Percentiles rank a stretch among this genome's conserved stretches.
phyloP scores from a whole-genome alignment of 768 basidiomycete species.

The Mycena alexandri region DNA sequence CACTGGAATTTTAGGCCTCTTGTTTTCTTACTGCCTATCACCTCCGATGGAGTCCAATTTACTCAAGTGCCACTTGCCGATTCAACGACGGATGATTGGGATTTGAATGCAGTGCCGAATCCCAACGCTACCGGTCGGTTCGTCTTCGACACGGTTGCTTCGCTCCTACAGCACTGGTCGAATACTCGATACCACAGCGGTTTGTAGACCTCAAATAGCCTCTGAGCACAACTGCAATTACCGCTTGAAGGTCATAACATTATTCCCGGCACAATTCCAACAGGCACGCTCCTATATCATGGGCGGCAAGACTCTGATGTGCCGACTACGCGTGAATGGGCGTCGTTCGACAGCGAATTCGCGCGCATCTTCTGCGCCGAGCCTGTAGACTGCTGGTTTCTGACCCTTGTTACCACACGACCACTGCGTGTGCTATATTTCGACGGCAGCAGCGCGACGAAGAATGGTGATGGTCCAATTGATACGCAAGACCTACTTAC shows the following conservation, averaged over 20 bases:
- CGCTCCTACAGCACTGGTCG: constrained; percentile 31
- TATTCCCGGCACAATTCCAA: constrained; percentile 49
- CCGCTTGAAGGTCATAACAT: constrained; percentile 48
- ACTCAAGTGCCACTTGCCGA: constrained; percentile 5
- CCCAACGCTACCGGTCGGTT: constrained; percentile 29
- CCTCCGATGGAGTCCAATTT: not conserved
- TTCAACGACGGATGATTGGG: constrained; percentile 18
- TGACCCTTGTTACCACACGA: constrained; percentile 42
- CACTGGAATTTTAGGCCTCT: not conserved
- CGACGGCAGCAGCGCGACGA: constrained; percentile 54
- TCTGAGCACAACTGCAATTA: not conserved
- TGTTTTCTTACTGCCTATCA: not conserved
- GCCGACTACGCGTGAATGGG: constrained; percentile 52
- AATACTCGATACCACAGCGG: constrained; percentile 25
- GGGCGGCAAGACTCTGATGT: constrained; percentile 44
- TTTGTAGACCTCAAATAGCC: not conserved
- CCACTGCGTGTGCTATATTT: constrained; percentile 55
- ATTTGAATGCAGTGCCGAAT: constrained; percentile 19
- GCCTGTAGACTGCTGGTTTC: constrained; percentile 38
- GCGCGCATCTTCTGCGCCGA: constrained; percentile 39
- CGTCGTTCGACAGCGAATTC: constrained; percentile 56
- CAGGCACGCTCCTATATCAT: constrained; percentile 55
- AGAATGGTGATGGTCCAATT: constrained; percentile 47
- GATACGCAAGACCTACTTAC: constrained; percentile 53
- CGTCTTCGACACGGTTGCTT: constrained; percentile 31